Evolutionary conservation across 2,329 filamentous ascomycete genomes (phyloP).

Genomic region (Talaromyces sp.): DNA sequence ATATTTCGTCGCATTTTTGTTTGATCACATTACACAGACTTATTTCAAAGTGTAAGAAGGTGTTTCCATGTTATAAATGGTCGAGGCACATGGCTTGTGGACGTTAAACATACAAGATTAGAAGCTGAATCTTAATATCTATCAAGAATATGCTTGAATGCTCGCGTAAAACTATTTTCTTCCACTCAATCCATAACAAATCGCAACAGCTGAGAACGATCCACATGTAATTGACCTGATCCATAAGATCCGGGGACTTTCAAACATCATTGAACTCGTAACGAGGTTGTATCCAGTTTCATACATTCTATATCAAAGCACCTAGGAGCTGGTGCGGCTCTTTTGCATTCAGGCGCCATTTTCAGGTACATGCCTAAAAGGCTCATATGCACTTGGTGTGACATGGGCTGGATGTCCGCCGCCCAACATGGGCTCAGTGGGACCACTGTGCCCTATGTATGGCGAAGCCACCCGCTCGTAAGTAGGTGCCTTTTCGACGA

Average conservation of each 20-base stretch:
- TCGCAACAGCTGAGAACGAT: not conserved
- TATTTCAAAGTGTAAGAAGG: not conserved
- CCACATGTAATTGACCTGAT: not conserved
- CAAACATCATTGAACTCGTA: not conserved
- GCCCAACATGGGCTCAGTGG: not conserved
- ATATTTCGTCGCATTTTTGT: not conserved
- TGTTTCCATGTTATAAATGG: not conserved
- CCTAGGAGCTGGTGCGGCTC: not conserved
- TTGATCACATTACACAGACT: not conserved
- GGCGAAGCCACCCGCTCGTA: slow-evolving; percentile 55
- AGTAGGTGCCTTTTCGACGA: slow-evolving; percentile 59
- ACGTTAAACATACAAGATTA: not conserved
- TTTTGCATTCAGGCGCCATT: not conserved
- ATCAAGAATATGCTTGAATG: not conserved
- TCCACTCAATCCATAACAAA: not conserved
- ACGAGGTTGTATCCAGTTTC: not conserved
- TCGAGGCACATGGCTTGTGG: no score
- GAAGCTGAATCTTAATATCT: not conserved
- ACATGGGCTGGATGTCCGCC: slow-evolving; percentile 23
- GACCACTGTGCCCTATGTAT: slow-evolving; percentile 22
- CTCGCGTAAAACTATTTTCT: not conserved
- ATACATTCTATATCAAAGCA: not conserved
- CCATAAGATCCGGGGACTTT: not conserved
- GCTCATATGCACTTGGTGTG: slow-evolving; percentile 6
- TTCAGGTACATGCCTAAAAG: not conserved